Evolutionary conservation across 495 filamentous ascomycete genomes (phyloP).

Genomic region (Chaetomium tenue): DNA sequence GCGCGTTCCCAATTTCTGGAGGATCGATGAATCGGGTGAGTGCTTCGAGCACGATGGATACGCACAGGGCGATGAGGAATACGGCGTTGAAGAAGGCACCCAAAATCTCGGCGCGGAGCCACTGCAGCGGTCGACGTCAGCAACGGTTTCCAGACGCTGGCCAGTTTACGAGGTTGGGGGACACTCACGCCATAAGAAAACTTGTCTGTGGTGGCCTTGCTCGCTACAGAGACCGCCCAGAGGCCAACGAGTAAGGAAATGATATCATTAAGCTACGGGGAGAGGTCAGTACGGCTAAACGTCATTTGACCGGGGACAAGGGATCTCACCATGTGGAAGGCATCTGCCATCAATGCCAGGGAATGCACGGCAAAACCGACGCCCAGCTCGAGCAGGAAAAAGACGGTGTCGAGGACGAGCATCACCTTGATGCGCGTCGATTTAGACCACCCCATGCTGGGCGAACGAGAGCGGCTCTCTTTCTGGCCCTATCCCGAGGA

Average conservation of each 20-base stretch:
- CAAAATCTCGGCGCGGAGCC: conserved; percentile 96
- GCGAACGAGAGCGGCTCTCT: neutral
- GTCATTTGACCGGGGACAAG: neutral
- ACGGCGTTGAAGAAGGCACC: conserved; percentile 95
- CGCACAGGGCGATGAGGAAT: conserved; percentile 90
- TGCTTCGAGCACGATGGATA: conserved; percentile 94
- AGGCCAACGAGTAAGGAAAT: conserved; percentile 87
- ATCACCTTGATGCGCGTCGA: conserved; percentile 88
- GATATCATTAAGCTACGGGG: conserved; percentile 81
- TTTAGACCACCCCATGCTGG: conserved; percentile 84
- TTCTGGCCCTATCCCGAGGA: neutral
- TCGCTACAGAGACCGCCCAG: conserved; percentile 90
- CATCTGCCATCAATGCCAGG: conserved; percentile 89
- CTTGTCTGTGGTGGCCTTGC: conserved; percentile 74
- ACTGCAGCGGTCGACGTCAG: conserved; percentile 47
- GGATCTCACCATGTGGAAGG: conserved; percentile 86
- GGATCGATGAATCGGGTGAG: conserved; percentile 86
- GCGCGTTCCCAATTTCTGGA: conserved; percentile 76
- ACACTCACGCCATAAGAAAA: conserved; percentile 87
- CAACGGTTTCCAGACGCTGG: neutral
- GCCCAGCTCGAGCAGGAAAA: conserved; percentile 86
- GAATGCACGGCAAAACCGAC: conserved; percentile 84
- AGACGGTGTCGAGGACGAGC: conserved; percentile 81
- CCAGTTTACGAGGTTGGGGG: neutral
- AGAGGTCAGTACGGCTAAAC: neutral